These are phyloP conservation scores for Handroanthus guayacan DNA, from an alignment of 257 asterid genomes.

Conservation along the genomic window DNA sequence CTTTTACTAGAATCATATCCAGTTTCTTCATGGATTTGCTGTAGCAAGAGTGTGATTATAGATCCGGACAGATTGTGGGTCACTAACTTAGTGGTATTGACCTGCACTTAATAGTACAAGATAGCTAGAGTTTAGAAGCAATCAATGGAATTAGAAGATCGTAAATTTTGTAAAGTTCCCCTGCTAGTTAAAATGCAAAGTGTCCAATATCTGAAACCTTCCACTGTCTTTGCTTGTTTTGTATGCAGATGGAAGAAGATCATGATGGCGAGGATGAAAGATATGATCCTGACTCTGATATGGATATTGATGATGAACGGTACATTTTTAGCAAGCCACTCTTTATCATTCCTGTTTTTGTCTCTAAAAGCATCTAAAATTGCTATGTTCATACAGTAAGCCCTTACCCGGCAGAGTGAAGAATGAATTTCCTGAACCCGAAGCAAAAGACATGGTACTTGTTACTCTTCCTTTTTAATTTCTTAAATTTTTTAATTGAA, in stretches of 20 bases:
- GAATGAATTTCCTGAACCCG: conserved; percentile 74
- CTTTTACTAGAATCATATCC: neutral
- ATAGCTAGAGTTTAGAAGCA: neutral
- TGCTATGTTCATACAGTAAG: conserved; percentile 44
- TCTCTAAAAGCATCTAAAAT: conserved; percentile 30
- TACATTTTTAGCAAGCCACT: conserved; percentile 25
- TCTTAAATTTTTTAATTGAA: neutral
- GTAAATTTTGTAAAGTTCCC: neutral
- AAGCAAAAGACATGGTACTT: conserved; percentile 67
- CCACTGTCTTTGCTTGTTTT: conserved; percentile 15
- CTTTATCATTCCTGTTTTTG: neutral
- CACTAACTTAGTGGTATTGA: neutral
- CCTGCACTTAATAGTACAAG: neutral
- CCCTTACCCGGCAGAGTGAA: conserved; percentile 61
- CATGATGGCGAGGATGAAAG: conserved; percentile 54
- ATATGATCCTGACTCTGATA: conserved; percentile 55
- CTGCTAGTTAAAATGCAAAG: conserved; percentile 9
- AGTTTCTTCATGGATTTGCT: neutral
- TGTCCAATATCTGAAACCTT: neutral
- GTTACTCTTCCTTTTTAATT: conserved; percentile 22
- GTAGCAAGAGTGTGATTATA: neutral
- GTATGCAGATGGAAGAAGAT: conserved; percentile 59
- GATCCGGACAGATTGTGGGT: neutral
- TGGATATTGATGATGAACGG: conserved; percentile 64
- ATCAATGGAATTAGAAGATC: neutral